Evolutionary conservation across 331 rosid species (phyloP).

Genomic region (Dryas integrifolia): DNA sequence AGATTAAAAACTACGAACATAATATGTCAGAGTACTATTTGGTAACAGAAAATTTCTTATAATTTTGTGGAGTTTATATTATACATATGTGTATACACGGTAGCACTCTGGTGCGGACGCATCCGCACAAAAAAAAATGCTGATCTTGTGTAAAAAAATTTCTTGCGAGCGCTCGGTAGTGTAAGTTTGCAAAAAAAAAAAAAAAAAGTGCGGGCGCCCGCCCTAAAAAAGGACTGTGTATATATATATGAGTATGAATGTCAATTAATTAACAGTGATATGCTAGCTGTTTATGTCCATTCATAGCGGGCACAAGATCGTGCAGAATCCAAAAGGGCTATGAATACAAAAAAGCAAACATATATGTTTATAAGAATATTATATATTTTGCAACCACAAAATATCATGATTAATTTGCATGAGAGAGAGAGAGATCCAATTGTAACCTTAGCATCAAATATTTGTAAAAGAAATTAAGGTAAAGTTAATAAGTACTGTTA

Average conservation of each 20-base stretch:
- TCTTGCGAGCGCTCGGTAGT: no score
- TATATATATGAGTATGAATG: neutral
- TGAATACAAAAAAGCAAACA: slow-evolving; percentile 25
- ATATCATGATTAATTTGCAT: slow-evolving; percentile 39
- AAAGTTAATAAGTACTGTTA: slow-evolving; percentile 23
- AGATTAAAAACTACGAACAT: no score
- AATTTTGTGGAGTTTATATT: neutral
- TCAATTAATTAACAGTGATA: neutral
- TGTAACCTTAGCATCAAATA: slow-evolving; percentile 15
- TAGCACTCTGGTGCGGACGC: no score
- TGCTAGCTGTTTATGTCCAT: slow-evolving; percentile 17
- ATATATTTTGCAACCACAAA: slow-evolving; percentile 21
- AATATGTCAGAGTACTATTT: no score
- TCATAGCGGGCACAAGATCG: slow-evolving; percentile 30
- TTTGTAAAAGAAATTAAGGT: slow-evolving; percentile 13
- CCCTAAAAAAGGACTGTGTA: no score
- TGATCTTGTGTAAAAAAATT: no score
- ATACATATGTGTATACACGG: neutral
- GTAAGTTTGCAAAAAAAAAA: no score
- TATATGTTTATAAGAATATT: slow-evolving; percentile 16
- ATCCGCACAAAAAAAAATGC: no score
- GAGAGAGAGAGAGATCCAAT: slow-evolving; percentile 25
- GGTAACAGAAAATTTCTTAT: no score
- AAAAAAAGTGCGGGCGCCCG: no score
- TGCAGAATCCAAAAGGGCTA: slow-evolving; percentile 24